phyloP scores from a whole-genome alignment of 331 rosid genomes.

The Pyracantha coccinea region DNA sequence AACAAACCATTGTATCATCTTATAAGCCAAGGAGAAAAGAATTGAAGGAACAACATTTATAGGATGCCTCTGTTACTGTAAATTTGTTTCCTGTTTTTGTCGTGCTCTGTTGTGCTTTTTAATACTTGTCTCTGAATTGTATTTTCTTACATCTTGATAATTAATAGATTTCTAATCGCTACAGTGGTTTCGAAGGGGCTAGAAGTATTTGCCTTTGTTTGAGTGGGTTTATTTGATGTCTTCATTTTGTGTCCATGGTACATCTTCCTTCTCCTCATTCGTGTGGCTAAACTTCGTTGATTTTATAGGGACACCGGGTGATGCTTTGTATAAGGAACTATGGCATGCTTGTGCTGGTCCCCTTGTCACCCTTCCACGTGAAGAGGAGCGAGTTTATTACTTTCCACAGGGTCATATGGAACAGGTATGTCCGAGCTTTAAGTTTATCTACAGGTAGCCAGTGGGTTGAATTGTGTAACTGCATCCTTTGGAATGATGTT shows the following conservation, averaged over 20 bases:
- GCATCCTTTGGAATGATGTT: background rate
- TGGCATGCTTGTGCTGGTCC: conserved; percentile 99
- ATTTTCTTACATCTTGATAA: background rate
- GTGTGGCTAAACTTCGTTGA: background rate
- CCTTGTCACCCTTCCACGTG: conserved; percentile 80
- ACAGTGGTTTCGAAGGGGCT: background rate
- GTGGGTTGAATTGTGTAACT: background rate
- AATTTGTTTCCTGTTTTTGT: background rate
- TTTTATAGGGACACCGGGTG: conserved; percentile 37
- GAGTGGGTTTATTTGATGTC: background rate
- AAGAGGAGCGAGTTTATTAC: conserved; percentile 89
- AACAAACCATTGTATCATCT: background rate
- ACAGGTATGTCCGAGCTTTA: conserved; percentile 46
- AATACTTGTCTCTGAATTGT: background rate
- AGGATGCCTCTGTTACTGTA: background rate
- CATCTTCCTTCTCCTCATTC: background rate
- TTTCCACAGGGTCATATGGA: conserved; percentile 99
- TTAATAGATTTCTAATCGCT: background rate
- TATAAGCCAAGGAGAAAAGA: background rate
- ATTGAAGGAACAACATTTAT: background rate
- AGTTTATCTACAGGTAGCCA: background rate
- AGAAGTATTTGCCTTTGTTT: background rate
- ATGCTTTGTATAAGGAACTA: conserved; percentile 85
- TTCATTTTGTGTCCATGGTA: background rate
- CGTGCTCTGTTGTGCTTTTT: background rate